Base-by-base conservation (phyloP, 108 stramenopile species). In the Thalassiosira profunda region DNA sequence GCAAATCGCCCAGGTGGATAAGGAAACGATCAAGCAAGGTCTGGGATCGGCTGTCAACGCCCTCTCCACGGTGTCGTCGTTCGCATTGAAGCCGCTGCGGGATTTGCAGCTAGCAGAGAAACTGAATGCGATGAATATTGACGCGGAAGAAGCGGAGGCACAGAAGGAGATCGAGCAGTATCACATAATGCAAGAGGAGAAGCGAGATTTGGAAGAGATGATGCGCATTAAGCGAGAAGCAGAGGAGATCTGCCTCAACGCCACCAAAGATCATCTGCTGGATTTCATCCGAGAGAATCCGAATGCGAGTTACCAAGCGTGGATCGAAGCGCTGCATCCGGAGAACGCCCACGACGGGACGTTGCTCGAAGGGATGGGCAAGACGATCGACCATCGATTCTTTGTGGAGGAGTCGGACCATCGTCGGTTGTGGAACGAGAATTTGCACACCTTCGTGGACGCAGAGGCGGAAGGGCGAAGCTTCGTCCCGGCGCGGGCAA, bases 331-430 rank as follows among this genome's bases (percentile, higher is more conserved):
- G 30, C 30, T 84, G 44, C 91, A 92, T 73, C 91, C 91, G 7
- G 91, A 92, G 47, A 92, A 92, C 64, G 79, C 76, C 5, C 72
- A 84, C 17, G 56, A 70, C 30, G 74, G 75, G 6, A 40, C 68
- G 30, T 43, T 79, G 18, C 66, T 79, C 34, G 72, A 73, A 51
- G 79, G 70, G 35, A 20, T 71, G 23, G 67, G 73, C 2, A 80
- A 80, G 45, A 72, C 79, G 1, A 81, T 92, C 8, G 87, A 92
- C 69, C 81, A 79, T 49, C 70, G 90, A 45, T 92, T 92, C 83
- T 92, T 86, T 57, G 86, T 91, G 12, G 78, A 76, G 29, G 86
- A 87, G 57, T 81, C 79, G 42, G 90, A 91, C 67, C 90, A 91
- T 74, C 63, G 85, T 40, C 38, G 36, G 29, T 55, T 91, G 35